Evolutionary conservation across 495 filamentous ascomycete genomes (phyloP).

Genomic region (Penicillium robsamsonii): DNA sequence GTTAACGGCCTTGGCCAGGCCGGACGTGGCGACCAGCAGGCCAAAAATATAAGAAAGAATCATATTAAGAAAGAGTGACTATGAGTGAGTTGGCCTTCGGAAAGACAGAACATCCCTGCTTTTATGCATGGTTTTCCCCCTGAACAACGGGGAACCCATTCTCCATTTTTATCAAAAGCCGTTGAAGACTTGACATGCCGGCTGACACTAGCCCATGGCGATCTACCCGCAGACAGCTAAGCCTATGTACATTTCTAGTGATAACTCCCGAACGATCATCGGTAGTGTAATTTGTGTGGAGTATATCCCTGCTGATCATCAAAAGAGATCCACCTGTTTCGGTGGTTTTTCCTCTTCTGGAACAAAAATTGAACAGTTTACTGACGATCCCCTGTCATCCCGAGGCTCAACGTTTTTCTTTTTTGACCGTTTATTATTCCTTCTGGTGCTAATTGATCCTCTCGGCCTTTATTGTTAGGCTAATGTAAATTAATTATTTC

Average conservation of each 20-base stretch:
- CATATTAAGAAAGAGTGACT: slow-evolving; percentile 5
- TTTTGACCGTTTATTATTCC: too few species aligned
- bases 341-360: background rate
- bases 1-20: slow-evolving; percentile 27
- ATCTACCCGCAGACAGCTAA: background rate
- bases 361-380: background rate
- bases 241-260: background rate
- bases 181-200: background rate
- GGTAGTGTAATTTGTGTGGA: background rate
- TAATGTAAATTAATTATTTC: too few species aligned
- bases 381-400: too few species aligned
- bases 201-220: background rate
- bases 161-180: slow-evolving; percentile 1
- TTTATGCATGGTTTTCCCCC: background rate
- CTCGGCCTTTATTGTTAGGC: too few species aligned
- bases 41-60: slow-evolving; percentile 2
- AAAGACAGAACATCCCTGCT: background rate
- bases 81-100: background rate
- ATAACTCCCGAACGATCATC: background rate
- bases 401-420: too few species aligned
- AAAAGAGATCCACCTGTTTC: background rate
- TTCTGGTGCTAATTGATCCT: too few species aligned
- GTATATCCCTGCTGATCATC: background rate
- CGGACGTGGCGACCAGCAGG: background rate
- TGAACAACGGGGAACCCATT: background rate